A percentile compares a stretch with the other conserved stretches of the same genome.
These are phyloP conservation scores for Prunus kanzakura DNA, from an alignment of 306 rosid species.

Conservation along the genomic window DNA sequence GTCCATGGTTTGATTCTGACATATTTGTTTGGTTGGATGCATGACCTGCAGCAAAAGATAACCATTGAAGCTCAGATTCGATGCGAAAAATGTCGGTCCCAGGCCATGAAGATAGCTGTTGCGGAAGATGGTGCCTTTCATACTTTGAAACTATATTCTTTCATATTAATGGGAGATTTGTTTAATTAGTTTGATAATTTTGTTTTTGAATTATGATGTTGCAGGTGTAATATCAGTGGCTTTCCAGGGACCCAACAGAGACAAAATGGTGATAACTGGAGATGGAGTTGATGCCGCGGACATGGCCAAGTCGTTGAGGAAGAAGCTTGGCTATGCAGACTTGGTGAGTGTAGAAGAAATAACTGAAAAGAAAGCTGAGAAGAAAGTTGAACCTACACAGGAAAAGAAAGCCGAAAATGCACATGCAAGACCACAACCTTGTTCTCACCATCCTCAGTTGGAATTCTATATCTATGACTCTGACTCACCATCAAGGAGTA, in stretches of 20 bases:
- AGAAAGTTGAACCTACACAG: not conserved
- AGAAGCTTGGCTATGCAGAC: slow-evolving; percentile 39
- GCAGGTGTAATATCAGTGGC: slow-evolving; percentile 20
- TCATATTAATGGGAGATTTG: not conserved
- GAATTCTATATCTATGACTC: not conserved
- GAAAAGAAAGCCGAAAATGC: not conserved
- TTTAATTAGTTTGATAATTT: not conserved
- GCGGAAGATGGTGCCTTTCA: slow-evolving; percentile 7
- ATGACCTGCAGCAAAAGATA: slow-evolving; percentile 25
- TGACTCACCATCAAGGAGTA: not conserved
- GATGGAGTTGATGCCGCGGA: slow-evolving; percentile 48
- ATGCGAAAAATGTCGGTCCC: slow-evolving; percentile 16
- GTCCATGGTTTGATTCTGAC: not conserved
- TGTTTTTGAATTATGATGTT: not conserved
- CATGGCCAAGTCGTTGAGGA: slow-evolving; percentile 40
- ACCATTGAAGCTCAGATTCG: slow-evolving; percentile 22
- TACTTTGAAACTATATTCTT: not conserved
- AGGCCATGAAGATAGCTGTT: slow-evolving; percentile 20
- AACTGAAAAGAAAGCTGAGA: not conserved
- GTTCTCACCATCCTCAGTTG: not conserved
- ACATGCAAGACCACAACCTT: not conserved
- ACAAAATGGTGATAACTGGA: slow-evolving; percentile 28
- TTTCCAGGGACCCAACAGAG: slow-evolving; percentile 13
- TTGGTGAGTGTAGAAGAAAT: slow-evolving; percentile 39
- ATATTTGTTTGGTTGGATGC: not conserved